phyloP scores from a whole-genome alignment of 2,329 filamentous ascomycete species.

The Didymella pomorum region DNA sequence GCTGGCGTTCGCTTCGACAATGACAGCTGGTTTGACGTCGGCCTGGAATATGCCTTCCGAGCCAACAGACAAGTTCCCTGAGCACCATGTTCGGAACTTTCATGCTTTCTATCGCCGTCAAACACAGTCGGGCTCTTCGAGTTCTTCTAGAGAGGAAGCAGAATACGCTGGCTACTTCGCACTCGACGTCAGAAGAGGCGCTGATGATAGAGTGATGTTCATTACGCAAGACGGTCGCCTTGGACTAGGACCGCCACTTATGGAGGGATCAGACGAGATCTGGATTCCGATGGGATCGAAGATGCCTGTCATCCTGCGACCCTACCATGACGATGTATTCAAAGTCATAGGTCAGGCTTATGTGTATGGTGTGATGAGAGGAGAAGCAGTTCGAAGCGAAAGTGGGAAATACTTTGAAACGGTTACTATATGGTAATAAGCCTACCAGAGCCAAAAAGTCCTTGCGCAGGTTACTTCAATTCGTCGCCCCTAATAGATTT shows the following conservation, averaged over 20 bases:
- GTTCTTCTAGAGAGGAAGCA: background rate
- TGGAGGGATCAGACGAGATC: slow-evolving; percentile 8
- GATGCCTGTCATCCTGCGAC: slow-evolving; percentile 22
- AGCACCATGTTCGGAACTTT: background rate
- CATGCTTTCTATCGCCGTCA: slow-evolving; percentile 1
- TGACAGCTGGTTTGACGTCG: slow-evolving; percentile 4
- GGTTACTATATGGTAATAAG: background rate
- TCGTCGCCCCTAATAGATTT: too few species aligned
- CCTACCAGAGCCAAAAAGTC: too few species aligned
- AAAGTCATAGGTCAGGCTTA: slow-evolving; percentile 19
- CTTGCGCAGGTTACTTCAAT: too few species aligned
- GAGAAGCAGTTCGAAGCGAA: slow-evolving; percentile 4
- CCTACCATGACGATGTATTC: background rate
- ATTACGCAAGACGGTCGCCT: slow-evolving; percentile 18
- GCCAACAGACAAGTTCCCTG: background rate
- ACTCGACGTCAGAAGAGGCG: background rate
- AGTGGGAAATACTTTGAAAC: background rate
- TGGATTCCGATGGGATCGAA: slow-evolving; percentile 23
- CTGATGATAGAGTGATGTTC: background rate
- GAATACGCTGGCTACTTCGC: background rate
- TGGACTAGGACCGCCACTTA: slow-evolving; percentile 18
- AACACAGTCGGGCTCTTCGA: background rate
- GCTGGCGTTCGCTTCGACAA: background rate
- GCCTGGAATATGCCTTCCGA: background rate
- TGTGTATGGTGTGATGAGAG: slow-evolving; percentile 22